Conservation (phyloP, 2,329 filamentous ascomycete genomes). For the Apiospora sp. region DNA sequence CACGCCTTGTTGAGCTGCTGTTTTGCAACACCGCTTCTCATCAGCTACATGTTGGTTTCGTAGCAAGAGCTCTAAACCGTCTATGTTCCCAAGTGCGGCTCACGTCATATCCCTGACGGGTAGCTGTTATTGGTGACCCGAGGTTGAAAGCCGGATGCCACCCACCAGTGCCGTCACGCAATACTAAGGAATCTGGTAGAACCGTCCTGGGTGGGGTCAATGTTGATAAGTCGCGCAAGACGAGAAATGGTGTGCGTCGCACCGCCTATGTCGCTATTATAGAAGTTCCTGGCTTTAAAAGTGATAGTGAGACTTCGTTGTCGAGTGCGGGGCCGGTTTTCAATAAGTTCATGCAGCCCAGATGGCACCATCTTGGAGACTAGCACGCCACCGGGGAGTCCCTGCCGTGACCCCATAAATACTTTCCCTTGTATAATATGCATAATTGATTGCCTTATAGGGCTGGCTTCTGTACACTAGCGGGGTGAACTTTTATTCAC, state of each 20-base stretch:
- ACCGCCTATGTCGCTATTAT: background rate
- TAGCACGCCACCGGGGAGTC: constrained; percentile 25
- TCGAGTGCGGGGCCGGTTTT: background rate
- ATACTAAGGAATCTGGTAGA: background rate
- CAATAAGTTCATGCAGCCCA: background rate
- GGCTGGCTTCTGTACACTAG: background rate
- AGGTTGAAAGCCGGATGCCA: background rate
- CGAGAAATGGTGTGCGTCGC: background rate
- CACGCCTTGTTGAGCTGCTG: no score
- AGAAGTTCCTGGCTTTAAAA: background rate
- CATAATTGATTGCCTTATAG: background rate
- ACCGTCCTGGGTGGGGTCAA: background rate
- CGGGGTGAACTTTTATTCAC: background rate
- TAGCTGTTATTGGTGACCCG: background rate
- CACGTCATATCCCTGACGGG: background rate
- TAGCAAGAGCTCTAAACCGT: no score
- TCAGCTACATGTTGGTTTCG: no score
- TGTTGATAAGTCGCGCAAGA: background rate
- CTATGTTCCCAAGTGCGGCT: background rate
- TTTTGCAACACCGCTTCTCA: no score
- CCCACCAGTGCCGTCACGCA: background rate
- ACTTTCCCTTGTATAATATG: background rate
- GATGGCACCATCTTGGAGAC: constrained; percentile 21
- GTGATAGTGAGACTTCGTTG: background rate
- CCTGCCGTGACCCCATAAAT: constrained; percentile 5